A percentile compares a stretch with the other conserved stretches of the same genome.
phyloP scores from a whole-genome alignment of 192 early-diverging fungal species.

The Backusella psychrophila region DNA sequence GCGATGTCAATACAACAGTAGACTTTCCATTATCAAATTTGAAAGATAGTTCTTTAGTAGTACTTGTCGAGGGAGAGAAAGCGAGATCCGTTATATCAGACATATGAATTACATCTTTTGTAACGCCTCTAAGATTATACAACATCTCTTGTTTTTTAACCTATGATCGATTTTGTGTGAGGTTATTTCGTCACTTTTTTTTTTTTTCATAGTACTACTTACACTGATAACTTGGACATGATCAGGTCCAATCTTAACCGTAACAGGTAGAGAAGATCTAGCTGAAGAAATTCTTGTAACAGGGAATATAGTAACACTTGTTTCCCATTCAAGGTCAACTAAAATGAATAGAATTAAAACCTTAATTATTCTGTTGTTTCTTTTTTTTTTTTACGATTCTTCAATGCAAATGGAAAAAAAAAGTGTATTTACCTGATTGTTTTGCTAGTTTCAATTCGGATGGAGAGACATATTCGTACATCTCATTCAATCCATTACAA shows the following conservation, averaged over 20 bases:
- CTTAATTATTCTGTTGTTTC: constrained; percentile 67
- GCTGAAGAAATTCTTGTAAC: constrained; percentile 61
- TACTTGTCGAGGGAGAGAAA: constrained; percentile 1
- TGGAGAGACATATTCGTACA: constrained; percentile 68
- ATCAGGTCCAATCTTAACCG: constrained; percentile 76
- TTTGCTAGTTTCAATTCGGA: constrained; percentile 75
- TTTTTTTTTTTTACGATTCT: constrained; percentile 44
- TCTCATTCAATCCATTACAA: constrained; percentile 55
- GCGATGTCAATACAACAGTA: constrained; percentile 63
- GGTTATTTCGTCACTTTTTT: neutral
- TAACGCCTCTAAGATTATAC: constrained; percentile 59
- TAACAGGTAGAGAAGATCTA: constrained; percentile 63
- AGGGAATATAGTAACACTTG: constrained; percentile 57
- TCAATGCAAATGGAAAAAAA: constrained; percentile 22
- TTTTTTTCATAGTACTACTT: neutral
- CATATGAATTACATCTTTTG: constrained; percentile 88
- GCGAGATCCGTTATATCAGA: constrained; percentile 28
- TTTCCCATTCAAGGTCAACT: constrained; percentile 68
- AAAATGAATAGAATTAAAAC: constrained; percentile 37
- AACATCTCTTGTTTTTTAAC: constrained; percentile 65
- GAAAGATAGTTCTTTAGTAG: constrained; percentile 49
- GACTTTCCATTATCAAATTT: constrained; percentile 65
- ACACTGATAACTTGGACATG: constrained; percentile 74
- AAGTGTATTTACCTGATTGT: constrained; percentile 43
- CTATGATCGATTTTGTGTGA: neutral